Base-by-base conservation (phyloP, 306 rosid genomes). In the Gillenia trifoliata region DNA sequence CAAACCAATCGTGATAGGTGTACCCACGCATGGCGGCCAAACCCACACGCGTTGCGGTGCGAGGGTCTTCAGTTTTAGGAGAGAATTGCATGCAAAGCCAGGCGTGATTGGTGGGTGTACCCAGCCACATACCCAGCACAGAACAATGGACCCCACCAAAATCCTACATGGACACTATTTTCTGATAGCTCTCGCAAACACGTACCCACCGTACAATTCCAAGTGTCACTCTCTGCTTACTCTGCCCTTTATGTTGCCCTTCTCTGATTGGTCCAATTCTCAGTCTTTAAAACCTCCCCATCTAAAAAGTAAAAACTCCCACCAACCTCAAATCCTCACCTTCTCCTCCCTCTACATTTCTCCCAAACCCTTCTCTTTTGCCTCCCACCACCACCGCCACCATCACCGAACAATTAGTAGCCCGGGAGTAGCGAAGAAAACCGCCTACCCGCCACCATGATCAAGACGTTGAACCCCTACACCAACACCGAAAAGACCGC, bases 381-480 rank as follows among this genome's bases (percentile, higher is more conserved):
- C 16, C 25, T 33, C 68, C 45, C 0, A 23, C 52, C 52, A 1
- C 52, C 52, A 50, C 19, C 17, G 7, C 2, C 38, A 43, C 75
- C 75, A 55, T 56, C 36, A 38, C 65, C 10, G 22, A 10, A 13
- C 38, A 73, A 29, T 71, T 54, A 43, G 36, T 56, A 30, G 20
- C n/a, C 33, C 31, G 20, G 52, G 1, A n/a, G 13, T 28, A 23
- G 6, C 40, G 5, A 23, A 36, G 28, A 20, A n/a, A 43, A 16
- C 3, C 11, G 40, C 36, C 64, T 12, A 12, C 36, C 36, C 1
- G 25, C 28, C 66, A 82, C 78, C 83, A 93, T 93, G 98, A 86
- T 93, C 87, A 87, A 90, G 81, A 91, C 97, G 17, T 78, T 93
- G 68, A 85, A 59, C 68, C 93, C 96, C 16, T 87, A 85, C 75